phyloP scores from a whole-genome alignment of 768 basidiomycete genomes.

The Strobilomyces confusus region DNA sequence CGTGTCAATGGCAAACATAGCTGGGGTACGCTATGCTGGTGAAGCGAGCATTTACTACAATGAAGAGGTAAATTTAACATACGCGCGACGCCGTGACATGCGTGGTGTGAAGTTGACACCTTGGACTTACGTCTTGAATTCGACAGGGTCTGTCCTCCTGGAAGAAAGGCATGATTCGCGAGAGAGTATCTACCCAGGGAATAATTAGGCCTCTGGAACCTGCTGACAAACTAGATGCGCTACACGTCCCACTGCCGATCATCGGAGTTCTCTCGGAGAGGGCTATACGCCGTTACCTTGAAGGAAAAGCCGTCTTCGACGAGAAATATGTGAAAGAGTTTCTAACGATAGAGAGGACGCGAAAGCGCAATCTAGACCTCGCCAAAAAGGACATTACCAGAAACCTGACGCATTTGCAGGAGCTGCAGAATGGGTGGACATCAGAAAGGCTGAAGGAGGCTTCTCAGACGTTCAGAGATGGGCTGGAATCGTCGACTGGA shows the following conservation, averaged over 20 bases:
- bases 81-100: not conserved
- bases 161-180: conserved; percentile 77
- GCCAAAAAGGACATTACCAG: conserved; percentile 59
- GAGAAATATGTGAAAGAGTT: conserved; percentile 59
- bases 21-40: conserved; percentile 47
- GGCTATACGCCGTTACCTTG: conserved; percentile 72
- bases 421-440: conserved; percentile 14
- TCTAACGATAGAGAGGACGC: conserved; percentile 59
- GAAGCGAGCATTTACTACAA: conserved; percentile 54
- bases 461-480: conserved; percentile 25
- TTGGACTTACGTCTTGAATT: not conserved
- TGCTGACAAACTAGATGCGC: conserved; percentile 58
- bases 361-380: conserved; percentile 59
- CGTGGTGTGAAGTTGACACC: not conserved
- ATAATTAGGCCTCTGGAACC: conserved; percentile 80
- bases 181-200: conserved; percentile 81
- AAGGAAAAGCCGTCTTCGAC: conserved; percentile 55
- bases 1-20: conserved; percentile 6
- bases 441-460: conserved; percentile 20
- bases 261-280: conserved; percentile 77
- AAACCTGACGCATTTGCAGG: conserved; percentile 47
- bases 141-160: conserved; percentile 35
- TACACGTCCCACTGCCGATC: conserved; percentile 58
- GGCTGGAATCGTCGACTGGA: conserved; percentile 41
- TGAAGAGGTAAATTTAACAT: conserved; percentile 38